A percentile compares a stretch with the other conserved stretches of the same genome.
Conservation (phyloP, 345 rosid species). For the Mercurialis annua region DNA sequence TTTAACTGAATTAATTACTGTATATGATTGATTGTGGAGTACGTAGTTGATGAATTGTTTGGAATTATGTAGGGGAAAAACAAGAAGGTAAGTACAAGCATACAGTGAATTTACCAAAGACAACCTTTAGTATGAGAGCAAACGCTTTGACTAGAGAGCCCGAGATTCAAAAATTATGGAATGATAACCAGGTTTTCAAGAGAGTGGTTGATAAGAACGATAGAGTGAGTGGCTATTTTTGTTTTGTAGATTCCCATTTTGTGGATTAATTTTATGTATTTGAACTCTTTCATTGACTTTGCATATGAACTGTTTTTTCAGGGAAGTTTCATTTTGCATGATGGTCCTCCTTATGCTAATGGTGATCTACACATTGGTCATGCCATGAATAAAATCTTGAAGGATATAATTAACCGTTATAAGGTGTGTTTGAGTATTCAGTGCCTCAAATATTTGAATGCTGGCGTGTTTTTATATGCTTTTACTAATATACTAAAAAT, state of each 20-base stretch:
- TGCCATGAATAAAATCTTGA: conserved; percentile 92
- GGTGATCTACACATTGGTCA: conserved; percentile 94
- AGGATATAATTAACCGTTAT: conserved; percentile 90
- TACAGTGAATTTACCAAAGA: conserved; percentile 84
- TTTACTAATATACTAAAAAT: background rate
- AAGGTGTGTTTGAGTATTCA: conserved; percentile 48
- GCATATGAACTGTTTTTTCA: conserved; percentile 24
- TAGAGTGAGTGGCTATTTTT: conserved; percentile 42
- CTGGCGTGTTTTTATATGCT: background rate
- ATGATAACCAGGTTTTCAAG: conserved; percentile 74
- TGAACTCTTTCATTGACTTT: conserved; percentile 20
- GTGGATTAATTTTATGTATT: too few species aligned
- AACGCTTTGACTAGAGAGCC: conserved; percentile 86
- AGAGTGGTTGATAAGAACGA: conserved; percentile 64
- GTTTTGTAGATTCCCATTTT: conserved; percentile 22
- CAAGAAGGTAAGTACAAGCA: conserved; percentile 91
- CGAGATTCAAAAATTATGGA: conserved; percentile 88
- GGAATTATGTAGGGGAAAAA: conserved; percentile 54
- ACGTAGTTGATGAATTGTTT: conserved; percentile 10
- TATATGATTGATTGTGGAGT: too few species aligned
- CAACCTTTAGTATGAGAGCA: conserved; percentile 86
- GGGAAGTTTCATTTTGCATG: conserved; percentile 89
- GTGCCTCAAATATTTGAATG: conserved; percentile 11
- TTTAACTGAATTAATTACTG: too few species aligned
- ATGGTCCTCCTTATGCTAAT: conserved; percentile 98